Conservation (phyloP, 23 red algal species). For the Gracilaria domingensis region DNA sequence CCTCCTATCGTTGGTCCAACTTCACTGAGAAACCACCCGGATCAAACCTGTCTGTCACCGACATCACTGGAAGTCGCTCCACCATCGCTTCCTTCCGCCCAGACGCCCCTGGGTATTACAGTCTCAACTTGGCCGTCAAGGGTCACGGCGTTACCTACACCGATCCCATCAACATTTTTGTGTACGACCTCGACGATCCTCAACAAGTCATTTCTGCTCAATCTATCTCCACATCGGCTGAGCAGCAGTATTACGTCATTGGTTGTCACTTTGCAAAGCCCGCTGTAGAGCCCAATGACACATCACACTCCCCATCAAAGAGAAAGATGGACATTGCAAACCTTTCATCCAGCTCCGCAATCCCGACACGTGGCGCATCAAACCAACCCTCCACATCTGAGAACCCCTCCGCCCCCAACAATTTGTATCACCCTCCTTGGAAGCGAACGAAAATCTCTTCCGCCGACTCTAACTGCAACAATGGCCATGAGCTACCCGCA, state of each 20-base stretch:
- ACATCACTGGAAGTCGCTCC: slow-evolving; percentile 62
- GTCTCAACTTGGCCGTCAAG: slow-evolving; percentile 50
- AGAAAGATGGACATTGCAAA: slow-evolving; percentile 13
- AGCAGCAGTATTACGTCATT: slow-evolving; percentile 50
- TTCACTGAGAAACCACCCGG: slow-evolving; percentile 20
- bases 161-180: slow-evolving; percentile 60
- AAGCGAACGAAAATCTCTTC: not conserved
- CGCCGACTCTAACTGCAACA: not conserved
- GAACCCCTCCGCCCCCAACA: not conserved
- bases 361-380: slow-evolving; percentile 15
- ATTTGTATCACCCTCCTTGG: not conserved
- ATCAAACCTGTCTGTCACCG: slow-evolving; percentile 52
- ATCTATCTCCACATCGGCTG: not conserved
- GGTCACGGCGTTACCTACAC: slow-evolving; percentile 69
- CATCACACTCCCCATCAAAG: not conserved
- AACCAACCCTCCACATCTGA: slow-evolving; percentile 17
- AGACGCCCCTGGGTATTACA: slow-evolving; percentile 50
- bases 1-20: slow-evolving; percentile 67
- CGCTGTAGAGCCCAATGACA: not conserved
- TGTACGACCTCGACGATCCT: slow-evolving; percentile 43
- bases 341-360: not conserved
- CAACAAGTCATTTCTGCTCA: not conserved
- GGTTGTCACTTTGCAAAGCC: slow-evolving; percentile 46
- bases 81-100: slow-evolving; percentile 58
- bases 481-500: not conserved